Evolutionary conservation across 192 early-diverging fungal species (phyloP), one percentile per base, ranked within the genome.

Genomic region (Mortierella antarctica): DNA sequence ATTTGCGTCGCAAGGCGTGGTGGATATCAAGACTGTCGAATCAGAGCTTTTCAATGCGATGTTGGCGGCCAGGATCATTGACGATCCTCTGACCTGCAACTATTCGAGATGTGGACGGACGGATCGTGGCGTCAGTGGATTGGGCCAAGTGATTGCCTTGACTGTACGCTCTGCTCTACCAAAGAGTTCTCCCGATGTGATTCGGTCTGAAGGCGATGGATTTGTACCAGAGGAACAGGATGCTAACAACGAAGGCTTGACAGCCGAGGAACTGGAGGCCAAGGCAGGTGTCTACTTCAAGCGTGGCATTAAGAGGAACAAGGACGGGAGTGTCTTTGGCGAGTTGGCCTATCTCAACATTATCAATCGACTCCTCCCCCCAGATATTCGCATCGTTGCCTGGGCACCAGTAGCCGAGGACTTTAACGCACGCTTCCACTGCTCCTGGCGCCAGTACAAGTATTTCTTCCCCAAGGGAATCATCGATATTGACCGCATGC

Each of bases 361-460:
- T 51, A 72, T 99, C 40, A 99, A 99, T 74, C 84, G 92, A 44
- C 70, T 91, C 7, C 74, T 99, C n/a, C 97, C 97, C 0, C 71
- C 85, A 0, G 95, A 96, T 58, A 98, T 99, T 63, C 90, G 96
- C 11, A 84, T 99, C n/a, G 61, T 96, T 8, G 94, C 95, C 3
- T 99, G 97, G 97, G 82, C 95, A 8, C 92, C 97, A 17, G 95
- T 96, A 0, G 23, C 71, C 2, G 65, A 85, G 4, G 84, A 87
- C 31, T 99, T 99, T 73, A 90, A 92, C 81, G 96, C 97, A 14
- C 90, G 97, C 12, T 98, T 96, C 67, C 84, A 92, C 52, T 99
- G 97, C 81, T 67, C 71, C 11, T 93, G 86, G 47, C 89, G 97
- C 12, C 87, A 91, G 46, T 99, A 99, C 86, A 93, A 94, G 70